Base-by-base conservation (phyloP, 2,329 filamentous ascomycete genomes). In the Fusarium heterosporum region DNA sequence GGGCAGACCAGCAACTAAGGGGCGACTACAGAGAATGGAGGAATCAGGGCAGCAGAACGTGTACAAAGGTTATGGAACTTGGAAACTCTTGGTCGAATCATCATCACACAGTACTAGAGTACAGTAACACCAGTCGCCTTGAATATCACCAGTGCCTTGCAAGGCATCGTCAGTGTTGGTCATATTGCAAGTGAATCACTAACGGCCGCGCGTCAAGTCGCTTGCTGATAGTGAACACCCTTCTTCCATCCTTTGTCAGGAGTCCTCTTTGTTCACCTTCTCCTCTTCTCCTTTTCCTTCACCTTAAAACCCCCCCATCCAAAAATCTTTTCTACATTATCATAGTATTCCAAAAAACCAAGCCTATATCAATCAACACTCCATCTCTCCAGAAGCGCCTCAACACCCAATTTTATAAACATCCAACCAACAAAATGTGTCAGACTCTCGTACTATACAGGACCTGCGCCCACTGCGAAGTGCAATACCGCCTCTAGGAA, bases 391-490 rank as follows among this genome's bases (percentile, higher is more conserved):
- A 11, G 16, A 41, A 13, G 47, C 29, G 17, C 29, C 28, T 16
- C 28, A 5, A 38, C 13, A 19, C n/a, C 34, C 10, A 17, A 36
- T 29, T 36, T 16, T 58, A 25, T 42, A 48, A 11, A 25, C 7
- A 53, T 17, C 3, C 40, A 17, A 22, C 25, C 6, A 29, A 11
- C 47, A 46, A 29, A 11, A 69, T 69, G 66, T 69, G 66, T 25
- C 66, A 68, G 32, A 69, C 62, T 1, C 58, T 68, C 6, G 59
- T 69, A 4, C n/a, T 57, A 12, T 69, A 68, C 38, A 42, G 43
- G n/a, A 68, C 66, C 4, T 69, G 66, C 19, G 66, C 63, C 6
- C 63, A 69, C 38, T 69, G 66, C n/a, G 63, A 69, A 28, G 49
- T 63, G 1, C 25, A 50, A 39, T 55, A 55, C 39, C 40, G 59